phyloP scores from a whole-genome alignment of 106 monocot genomes.

The Acanthochlamys bracteata region DNA sequence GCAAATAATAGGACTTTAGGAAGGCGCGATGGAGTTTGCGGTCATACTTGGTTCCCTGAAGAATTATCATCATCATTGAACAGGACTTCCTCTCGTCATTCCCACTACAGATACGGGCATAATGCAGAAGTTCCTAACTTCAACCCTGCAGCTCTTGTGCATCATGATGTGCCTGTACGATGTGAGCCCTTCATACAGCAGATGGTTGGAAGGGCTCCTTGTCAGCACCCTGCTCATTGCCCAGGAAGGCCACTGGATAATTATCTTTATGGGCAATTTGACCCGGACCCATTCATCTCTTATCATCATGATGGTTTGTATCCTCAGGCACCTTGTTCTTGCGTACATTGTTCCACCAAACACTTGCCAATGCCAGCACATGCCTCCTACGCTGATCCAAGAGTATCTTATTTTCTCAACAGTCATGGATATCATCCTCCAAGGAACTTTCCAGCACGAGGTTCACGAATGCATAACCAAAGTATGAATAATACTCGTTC shows the following conservation, averaged over 20 bases:
- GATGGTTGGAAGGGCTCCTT: constrained; percentile 23
- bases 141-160: constrained; percentile 25
- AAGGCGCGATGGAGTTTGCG: background rate
- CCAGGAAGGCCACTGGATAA: constrained; percentile 25
- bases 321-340: constrained; percentile 61
- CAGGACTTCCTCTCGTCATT: constrained; percentile 13
- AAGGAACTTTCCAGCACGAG: constrained; percentile 20
- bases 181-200: constrained; percentile 26
- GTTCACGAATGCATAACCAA: constrained; percentile 26
- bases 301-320: constrained; percentile 58
- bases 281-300: constrained; percentile 45
- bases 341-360: constrained; percentile 45
- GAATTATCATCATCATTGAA: constrained; percentile 23
- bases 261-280: constrained; percentile 28
- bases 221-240: constrained; percentile 24
- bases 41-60: constrained; percentile 25
- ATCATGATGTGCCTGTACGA: constrained; percentile 38
- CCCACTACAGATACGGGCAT: constrained; percentile 22
- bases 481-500: constrained; percentile 18
- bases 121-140: constrained; percentile 22
- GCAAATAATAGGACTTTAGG: background rate
- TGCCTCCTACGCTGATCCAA: constrained; percentile 14
- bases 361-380: constrained; percentile 33
- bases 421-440: constrained; percentile 29
- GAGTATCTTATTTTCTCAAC: constrained; percentile 29